Evolutionary conservation across 2,329 filamentous ascomycete species (phyloP).

Genomic region (Exophiala xenobiotica): DNA sequence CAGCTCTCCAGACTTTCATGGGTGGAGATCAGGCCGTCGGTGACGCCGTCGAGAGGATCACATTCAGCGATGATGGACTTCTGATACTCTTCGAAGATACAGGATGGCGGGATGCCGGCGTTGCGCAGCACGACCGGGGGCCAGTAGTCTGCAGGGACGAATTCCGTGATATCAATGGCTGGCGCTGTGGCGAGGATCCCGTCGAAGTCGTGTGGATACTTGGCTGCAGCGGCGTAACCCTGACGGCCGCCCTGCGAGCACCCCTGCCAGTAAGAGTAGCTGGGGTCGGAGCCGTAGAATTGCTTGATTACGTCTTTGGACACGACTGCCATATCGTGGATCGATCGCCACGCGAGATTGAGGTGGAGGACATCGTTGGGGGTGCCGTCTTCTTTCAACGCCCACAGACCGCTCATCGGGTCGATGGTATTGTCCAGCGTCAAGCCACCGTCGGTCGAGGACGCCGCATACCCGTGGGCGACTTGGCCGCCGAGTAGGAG

Average conservation of each 20-base stretch:
- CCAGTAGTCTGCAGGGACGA: slow-evolving; percentile 34
- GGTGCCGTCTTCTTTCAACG: slow-evolving; percentile 32
- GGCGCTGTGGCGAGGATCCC: slow-evolving; percentile 33
- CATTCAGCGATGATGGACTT: slow-evolving; percentile 36
- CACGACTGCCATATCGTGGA: slow-evolving; percentile 39
- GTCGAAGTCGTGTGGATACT: slow-evolving; percentile 31
- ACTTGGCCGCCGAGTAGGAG: slow-evolving; percentile 20
- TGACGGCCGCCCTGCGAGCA: slow-evolving; percentile 62
- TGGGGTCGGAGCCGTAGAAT: slow-evolving; percentile 19
- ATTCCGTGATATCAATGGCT: slow-evolving; percentile 28
- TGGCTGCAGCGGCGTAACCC: slow-evolving; percentile 50
- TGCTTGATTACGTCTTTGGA: slow-evolving; percentile 17
- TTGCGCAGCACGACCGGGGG: slow-evolving; percentile 32
- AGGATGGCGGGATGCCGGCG: slow-evolving; percentile 32
- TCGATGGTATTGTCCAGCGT: slow-evolving; percentile 15
- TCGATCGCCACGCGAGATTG: slow-evolving; percentile 37
- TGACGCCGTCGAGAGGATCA: slow-evolving; percentile 32
- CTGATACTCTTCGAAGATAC: slow-evolving; percentile 40
- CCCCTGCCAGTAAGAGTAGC: slow-evolving; percentile 52
- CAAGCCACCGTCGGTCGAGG: slow-evolving; percentile 27
- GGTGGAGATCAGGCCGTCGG: slow-evolving; percentile 31
- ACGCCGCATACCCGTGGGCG: slow-evolving; percentile 22
- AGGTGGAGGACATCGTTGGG: slow-evolving; percentile 36
- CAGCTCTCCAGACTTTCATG: slow-evolving; percentile 17
- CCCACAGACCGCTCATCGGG: slow-evolving; percentile 15